A percentile compares a stretch with the other conserved stretches of the same genome.
These are phyloP conservation scores for Peniophora sp. DNA, from an alignment of 1,284 basidiomycete genomes.

Conservation along the genomic window DNA sequence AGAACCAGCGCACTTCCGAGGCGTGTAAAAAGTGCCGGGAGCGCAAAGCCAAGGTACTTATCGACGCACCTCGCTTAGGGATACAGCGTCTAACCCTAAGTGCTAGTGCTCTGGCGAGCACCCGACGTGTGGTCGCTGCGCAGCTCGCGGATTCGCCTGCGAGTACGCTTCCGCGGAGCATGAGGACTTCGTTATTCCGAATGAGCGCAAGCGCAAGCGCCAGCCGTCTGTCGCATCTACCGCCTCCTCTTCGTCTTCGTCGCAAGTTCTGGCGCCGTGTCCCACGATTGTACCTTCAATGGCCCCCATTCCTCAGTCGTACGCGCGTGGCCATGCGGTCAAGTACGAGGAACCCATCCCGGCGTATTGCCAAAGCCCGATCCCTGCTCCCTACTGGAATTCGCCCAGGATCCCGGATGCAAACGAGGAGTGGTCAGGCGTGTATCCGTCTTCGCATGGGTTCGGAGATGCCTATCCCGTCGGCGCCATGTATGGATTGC, in stretches of 20 bases:
- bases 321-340: not conserved
- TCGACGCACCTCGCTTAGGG: not conserved
- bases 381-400: conserved; percentile 9
- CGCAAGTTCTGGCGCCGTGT: not conserved
- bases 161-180: conserved; percentile 20
- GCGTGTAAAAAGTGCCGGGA: conserved; percentile 38
- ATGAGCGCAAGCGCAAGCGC: not conserved
- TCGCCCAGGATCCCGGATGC: conserved; percentile 10
- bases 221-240: too few species aligned
- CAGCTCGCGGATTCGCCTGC: conserved; percentile 29
- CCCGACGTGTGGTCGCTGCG: conserved; percentile 31
- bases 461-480: not conserved
- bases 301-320: too few species aligned
- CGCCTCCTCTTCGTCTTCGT: not conserved
- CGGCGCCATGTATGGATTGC: too few species aligned
- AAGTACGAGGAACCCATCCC: conserved; percentile 7
- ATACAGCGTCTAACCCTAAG: not conserved
- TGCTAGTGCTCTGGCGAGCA: conserved; percentile 32
- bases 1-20: conserved; percentile 30
- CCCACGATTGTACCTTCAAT: not conserved
- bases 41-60: conserved; percentile 35
- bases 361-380: conserved; percentile 6
- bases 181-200: conserved; percentile 6
- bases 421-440: conserved; percentile 12
- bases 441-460: not conserved